A percentile compares a stretch with the other conserved stretches of the same genome.
These are phyloP conservation scores for Colletotrichum sp. DNA, from an alignment of 2,329 filamentous ascomycete genomes.

Conservation along the genomic window DNA sequence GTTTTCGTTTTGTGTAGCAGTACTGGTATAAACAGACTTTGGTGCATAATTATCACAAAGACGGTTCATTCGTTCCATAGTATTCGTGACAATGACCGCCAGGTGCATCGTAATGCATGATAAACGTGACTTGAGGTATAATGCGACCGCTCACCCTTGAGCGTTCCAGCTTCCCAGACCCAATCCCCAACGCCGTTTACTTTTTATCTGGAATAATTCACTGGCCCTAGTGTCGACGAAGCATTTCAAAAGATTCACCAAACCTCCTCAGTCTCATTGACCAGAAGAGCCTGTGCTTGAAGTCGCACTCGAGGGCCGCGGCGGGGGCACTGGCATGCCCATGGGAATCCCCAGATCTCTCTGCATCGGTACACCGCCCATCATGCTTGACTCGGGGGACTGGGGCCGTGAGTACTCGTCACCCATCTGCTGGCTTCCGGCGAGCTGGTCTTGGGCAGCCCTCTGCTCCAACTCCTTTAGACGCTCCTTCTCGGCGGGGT, in stretches of 20 bases:
- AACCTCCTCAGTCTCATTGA: constrained; percentile 34
- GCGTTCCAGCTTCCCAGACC: not conserved
- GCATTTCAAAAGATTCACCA: not conserved
- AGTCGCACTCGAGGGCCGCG: constrained; percentile 44
- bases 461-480: constrained; percentile 55
- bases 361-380: constrained; percentile 51
- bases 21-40: not conserved
- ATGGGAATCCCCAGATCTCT: constrained; percentile 33
- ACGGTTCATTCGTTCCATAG: not conserved
- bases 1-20: not conserved
- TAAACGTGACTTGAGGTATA: constrained; percentile 13
- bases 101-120: constrained; percentile 2
- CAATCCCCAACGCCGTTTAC: constrained; percentile 13
- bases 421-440: constrained; percentile 36
- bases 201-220: not conserved
- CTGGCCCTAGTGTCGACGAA: not conserved
- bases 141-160: constrained; percentile 1
- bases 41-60: not conserved
- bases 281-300: constrained; percentile 50
- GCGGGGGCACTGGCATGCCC: constrained; percentile 39
- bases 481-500: constrained; percentile 64
- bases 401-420: constrained; percentile 35
- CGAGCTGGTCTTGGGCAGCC: constrained; percentile 42
- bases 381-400: constrained; percentile 25
- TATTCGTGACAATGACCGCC: constrained; percentile 9